Percentiles rank a stretch among this genome's conserved stretches.
Conservation (phyloP, 192 early-diverging fungal species). For the Jimgerdemannia flammicorona region DNA sequence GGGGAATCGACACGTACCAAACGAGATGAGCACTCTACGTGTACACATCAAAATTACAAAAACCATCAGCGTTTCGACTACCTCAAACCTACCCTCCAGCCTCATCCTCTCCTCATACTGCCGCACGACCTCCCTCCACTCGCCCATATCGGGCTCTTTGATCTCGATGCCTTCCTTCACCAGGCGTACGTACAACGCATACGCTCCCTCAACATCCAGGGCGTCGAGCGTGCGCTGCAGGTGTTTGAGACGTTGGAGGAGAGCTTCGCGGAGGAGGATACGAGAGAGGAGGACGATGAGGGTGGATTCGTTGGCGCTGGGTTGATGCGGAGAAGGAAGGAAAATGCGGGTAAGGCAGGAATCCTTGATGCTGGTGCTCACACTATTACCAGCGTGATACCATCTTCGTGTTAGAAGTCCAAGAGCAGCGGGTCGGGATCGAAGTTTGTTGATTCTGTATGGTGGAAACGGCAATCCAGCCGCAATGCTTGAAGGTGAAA, state of each 20-base stretch:
- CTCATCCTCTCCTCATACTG: conserved; percentile 27
- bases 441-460: too few relatives aligned
- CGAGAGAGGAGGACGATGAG: not conserved
- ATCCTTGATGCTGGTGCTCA: too few relatives aligned
- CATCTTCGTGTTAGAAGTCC: too few relatives aligned
- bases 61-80: not conserved
- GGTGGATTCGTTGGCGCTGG: not conserved
- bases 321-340: not conserved
- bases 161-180: not conserved
- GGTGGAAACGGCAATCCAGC: too few relatives aligned
- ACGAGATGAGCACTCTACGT: too few relatives aligned
- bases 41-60: too few relatives aligned
- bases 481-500: too few relatives aligned
- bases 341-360: not conserved
- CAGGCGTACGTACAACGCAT: conserved; percentile 16
- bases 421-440: too few relatives aligned
- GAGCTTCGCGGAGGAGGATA: conserved; percentile 25
- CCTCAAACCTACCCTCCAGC: not conserved
- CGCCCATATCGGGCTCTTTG: conserved; percentile 27
- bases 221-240: conserved; percentile 52
- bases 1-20: too few relatives aligned
- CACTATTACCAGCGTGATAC: too few relatives aligned
- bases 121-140: conserved; percentile 32
- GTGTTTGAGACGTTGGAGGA: conserved; percentile 41
- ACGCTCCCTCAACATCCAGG: conserved; percentile 53